Evolutionary conservation across 2,329 filamentous ascomycete species (phyloP).

Genomic region (Scedosporium aurantiacum): DNA sequence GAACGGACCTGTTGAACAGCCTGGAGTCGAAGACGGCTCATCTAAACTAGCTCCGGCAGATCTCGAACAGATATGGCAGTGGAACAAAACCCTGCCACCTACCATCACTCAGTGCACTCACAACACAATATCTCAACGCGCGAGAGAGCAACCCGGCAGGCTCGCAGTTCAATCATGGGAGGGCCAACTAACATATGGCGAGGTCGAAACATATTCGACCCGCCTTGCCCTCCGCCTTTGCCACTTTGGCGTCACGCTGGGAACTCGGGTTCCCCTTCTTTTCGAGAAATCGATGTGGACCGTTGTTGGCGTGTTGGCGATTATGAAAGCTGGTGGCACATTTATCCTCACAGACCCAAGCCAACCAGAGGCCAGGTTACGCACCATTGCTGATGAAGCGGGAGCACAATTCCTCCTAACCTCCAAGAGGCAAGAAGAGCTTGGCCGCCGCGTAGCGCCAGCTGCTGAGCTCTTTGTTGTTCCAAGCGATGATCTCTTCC

Average conservation of each 20-base stretch:
- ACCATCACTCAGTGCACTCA: slow-evolving; percentile 33
- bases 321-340: slow-evolving; percentile 37
- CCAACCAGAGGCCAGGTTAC: slow-evolving; percentile 32
- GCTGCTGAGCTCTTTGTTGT: slow-evolving; percentile 18
- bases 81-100: slow-evolving; percentile 31
- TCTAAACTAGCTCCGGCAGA: slow-evolving; percentile 15
- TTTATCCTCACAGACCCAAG: slow-evolving; percentile 36
- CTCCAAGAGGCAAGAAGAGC: slow-evolving; percentile 24
- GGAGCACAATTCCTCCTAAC: slow-evolving; percentile 27
- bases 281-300: slow-evolving; percentile 39
- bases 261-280: slow-evolving; percentile 35
- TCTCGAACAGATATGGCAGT: slow-evolving; percentile 32
- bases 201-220: slow-evolving; percentile 31
- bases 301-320: slow-evolving; percentile 30
- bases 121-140: slow-evolving; percentile 30
- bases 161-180: slow-evolving; percentile 40
- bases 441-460: slow-evolving; percentile 25
- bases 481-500: slow-evolving; percentile 6
- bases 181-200: slow-evolving; percentile 32
- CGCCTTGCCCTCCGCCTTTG: slow-evolving; percentile 28
- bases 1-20: neutral
- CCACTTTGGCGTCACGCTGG: slow-evolving; percentile 23
- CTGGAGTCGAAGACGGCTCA: neutral
- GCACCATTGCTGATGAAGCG: slow-evolving; percentile 32
- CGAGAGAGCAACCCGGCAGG: slow-evolving; percentile 23